Evolutionary conservation across 495 filamentous ascomycete species (phyloP).

Genomic region (Talaromyces liani): DNA sequence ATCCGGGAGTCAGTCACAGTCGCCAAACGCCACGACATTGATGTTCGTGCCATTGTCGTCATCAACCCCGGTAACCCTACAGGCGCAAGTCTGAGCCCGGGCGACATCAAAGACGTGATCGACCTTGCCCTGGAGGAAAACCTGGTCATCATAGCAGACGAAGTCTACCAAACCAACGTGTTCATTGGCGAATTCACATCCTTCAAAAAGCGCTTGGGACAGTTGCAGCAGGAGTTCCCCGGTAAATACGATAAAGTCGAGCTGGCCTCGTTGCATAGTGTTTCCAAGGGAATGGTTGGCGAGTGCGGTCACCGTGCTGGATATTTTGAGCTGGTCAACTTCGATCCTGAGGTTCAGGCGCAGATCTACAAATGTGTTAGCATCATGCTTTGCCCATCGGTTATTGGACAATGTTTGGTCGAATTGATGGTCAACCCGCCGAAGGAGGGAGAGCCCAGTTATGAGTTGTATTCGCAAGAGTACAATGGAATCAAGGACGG

Average conservation of each 20-base stretch:
- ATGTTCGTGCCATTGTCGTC: constrained; percentile 86
- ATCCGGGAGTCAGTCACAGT: constrained; percentile 63
- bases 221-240: constrained; percentile 67
- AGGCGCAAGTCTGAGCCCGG: constrained; percentile 69
- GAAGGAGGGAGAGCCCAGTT: constrained; percentile 67
- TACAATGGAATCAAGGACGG: constrained; percentile 72
- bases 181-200: constrained; percentile 88
- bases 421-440: constrained; percentile 98
- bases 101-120: constrained; percentile 74
- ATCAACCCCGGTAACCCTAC: constrained; percentile 99
- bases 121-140: constrained; percentile 78
- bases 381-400: constrained; percentile 90
- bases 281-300: constrained; percentile 96
- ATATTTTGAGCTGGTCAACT: constrained; percentile 90
- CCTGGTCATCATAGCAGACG: constrained; percentile 86
- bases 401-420: constrained; percentile 90
- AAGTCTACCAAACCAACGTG: constrained; percentile 99
- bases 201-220: constrained; percentile 85
- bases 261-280: constrained; percentile 76
- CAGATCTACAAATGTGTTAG: constrained; percentile 98
- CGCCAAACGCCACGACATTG: constrained; percentile 66
- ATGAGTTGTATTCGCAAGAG: constrained; percentile 74
- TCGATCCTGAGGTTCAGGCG: constrained; percentile 75
- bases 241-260: constrained; percentile 78
- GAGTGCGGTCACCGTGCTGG: constrained; percentile 97